phyloP scores from a whole-genome alignment of 306 rosid genomes.

The Prunus fruticosa region DNA sequence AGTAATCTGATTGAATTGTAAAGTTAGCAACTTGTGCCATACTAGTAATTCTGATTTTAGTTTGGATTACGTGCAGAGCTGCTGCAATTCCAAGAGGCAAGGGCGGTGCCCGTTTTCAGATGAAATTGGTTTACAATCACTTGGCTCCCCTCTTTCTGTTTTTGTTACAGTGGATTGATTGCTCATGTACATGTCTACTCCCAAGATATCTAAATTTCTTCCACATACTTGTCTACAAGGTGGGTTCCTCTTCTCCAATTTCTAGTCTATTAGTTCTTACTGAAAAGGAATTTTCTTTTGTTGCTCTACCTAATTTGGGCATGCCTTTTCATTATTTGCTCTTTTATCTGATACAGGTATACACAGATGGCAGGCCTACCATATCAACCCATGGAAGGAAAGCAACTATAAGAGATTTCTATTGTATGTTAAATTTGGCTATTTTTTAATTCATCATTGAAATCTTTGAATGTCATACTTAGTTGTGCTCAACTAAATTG shows the following conservation, averaged over 20 bases:
- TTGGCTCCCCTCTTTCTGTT: slow-evolving; percentile 76
- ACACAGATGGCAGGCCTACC: slow-evolving; percentile 69
- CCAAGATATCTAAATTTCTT: slow-evolving; percentile 78
- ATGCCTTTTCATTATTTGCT: slow-evolving; percentile 13
- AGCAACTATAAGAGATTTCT: slow-evolving; percentile 81
- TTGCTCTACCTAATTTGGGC: slow-evolving; percentile 11
- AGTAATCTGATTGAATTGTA: neutral
- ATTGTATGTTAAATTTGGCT: slow-evolving; percentile 45
- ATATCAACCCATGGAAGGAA: slow-evolving; percentile 78
- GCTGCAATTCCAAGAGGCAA: slow-evolving; percentile 84
- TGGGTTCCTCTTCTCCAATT: slow-evolving; percentile 25
- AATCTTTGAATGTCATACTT: neutral
- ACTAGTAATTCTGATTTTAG: slow-evolving; percentile 1
- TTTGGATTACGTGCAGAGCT: slow-evolving; percentile 57
- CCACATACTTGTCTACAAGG: slow-evolving; percentile 86
- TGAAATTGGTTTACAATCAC: slow-evolving; percentile 88
- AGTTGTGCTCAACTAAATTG: neutral
- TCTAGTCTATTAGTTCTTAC: slow-evolving; percentile 2
- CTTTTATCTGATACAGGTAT: slow-evolving; percentile 48
- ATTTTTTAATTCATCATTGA: neutral
- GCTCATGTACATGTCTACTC: slow-evolving; percentile 74
- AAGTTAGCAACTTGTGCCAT: slow-evolving; percentile 4
- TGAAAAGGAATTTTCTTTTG: slow-evolving; percentile 9
- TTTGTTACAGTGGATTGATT: slow-evolving; percentile 89
- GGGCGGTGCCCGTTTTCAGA: slow-evolving; percentile 77